phyloP scores from a whole-genome alignment of 345 rosid species.

The sweet orange (Citrus sinensis) region DNA sequence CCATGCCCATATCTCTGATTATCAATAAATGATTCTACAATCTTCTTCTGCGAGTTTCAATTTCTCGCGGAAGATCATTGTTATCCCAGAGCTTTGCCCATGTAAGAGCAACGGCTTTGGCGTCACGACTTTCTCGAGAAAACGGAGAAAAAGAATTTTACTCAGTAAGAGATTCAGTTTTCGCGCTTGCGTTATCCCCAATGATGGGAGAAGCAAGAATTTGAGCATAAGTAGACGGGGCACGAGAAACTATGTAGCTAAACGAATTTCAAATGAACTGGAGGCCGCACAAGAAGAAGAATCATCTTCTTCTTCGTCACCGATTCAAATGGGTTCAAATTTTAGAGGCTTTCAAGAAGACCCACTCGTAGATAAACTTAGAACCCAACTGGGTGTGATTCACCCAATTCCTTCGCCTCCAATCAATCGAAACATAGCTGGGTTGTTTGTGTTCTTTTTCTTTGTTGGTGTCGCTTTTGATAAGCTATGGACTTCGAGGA shows the following conservation, averaged over 20 bases:
- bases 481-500: conserved; percentile 77
- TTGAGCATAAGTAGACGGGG: conserved; percentile 29
- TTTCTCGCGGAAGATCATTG: neutral
- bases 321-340: conserved; percentile 42
- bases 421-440: conserved; percentile 57
- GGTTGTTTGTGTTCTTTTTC: conserved; percentile 78
- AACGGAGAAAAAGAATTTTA: conserved; percentile 15
- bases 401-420: conserved; percentile 95
- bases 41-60: neutral
- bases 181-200: conserved; percentile 37
- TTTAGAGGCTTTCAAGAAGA: conserved; percentile 69
- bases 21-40: no score
- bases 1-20: no score
- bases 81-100: neutral
- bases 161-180: conserved; percentile 24
- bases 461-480: conserved; percentile 91
- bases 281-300: conserved; percentile 31
- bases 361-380: conserved; percentile 81
- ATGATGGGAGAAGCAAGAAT: conserved; percentile 16
- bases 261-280: conserved; percentile 51
- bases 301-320: conserved; percentile 32
- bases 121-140: neutral
- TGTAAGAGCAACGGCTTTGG: neutral
- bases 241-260: conserved; percentile 33
- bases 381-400: conserved; percentile 81